A percentile compares a stretch with the other conserved stretches of the same genome.
phyloP scores from a whole-genome alignment of 345 rosid genomes.

The Capsella bursapastoris region DNA sequence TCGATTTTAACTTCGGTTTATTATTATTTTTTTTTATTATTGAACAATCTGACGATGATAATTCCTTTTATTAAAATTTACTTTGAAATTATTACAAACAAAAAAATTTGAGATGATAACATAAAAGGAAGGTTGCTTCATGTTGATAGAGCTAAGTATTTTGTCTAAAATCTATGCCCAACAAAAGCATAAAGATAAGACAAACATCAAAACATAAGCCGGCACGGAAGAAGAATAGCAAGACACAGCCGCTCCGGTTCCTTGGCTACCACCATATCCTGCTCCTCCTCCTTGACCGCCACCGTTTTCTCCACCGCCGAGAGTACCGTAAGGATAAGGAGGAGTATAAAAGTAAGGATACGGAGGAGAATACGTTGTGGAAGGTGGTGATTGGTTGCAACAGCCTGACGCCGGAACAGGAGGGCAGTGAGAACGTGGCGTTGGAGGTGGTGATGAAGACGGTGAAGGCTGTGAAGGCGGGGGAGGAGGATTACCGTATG shows the following conservation, averaged over 20 bases:
- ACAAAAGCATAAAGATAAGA: conserved; percentile 16
- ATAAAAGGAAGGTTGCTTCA: conserved; percentile 11
- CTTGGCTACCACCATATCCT: conserved; percentile 27
- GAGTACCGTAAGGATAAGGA: conserved; percentile 41
- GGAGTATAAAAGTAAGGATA: conserved; percentile 45
- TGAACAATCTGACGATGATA: too few relatives aligned
- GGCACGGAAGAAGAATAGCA: conserved; percentile 4
- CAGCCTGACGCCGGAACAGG: conserved; percentile 42
- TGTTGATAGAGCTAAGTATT: conserved; percentile 1
- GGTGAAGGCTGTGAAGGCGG: conserved; percentile 28
- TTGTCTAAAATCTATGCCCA: neutral
- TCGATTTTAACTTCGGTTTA: too few relatives aligned
- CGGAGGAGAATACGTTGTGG: conserved; percentile 39
- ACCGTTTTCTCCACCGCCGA: conserved; percentile 31
- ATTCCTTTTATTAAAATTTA: conserved; percentile 5
- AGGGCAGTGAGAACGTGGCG: conserved; percentile 42
- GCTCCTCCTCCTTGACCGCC: conserved; percentile 32
- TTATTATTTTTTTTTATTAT: too few relatives aligned
- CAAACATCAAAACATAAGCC: conserved; percentile 27
- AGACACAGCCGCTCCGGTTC: conserved; percentile 21
- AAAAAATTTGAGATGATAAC: conserved; percentile 11
- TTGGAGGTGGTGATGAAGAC: conserved; percentile 17
- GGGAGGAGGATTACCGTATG: conserved; percentile 41
- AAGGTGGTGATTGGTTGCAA: conserved; percentile 42
- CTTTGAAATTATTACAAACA: conserved; percentile 11